Evolutionary conservation across 768 basidiomycete genomes (phyloP), one percentile per base, ranked within the genome.

Genomic region (Suillus ampliporus): DNA sequence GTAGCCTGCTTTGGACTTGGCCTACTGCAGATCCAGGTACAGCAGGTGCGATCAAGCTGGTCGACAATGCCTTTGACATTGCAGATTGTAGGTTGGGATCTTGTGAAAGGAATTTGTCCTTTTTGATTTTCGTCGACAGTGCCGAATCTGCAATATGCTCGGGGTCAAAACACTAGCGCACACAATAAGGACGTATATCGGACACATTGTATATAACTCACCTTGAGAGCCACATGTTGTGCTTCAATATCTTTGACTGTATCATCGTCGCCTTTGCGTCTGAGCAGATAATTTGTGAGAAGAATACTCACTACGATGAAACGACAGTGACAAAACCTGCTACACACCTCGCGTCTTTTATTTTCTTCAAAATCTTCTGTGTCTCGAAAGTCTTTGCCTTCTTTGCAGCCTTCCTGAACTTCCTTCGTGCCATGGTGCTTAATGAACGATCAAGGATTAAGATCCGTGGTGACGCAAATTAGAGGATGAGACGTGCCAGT

Each of bases 321-420:
- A 59, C 10, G 9, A 15, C 35, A 40, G 44, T 34, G n/a, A n/a
- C 57, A 48, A 53, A 38, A n/a, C 14, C 37, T 3, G 34, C 1
- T 34, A 64, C 79, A 57, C 65, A 91, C 91, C 90, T 79, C 34
- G 89, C 73, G 28, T 80, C 82, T 73, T 91, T 94, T 34, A 95
- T 77, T 74, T 86, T 88, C 80, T 94, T 96, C 62, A 95, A 83
- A n/a, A 90, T 75, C 72, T 89, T 91, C 74, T 89, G 91, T 1
- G 85, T 86, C 77, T 97, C 95, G 64, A 92, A 91, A 0, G 84
- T 77, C 72, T 87, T 92, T 11, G 90, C 89, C 69, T 90, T 92
- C 79, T 94, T 96, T 34, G 89, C 85, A 5, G 89, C 85, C 68
- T 90, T 91, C 65, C 84, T n/a, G 83, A 10, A 91, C 83, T 66